Conservation (phyloP, 805 yeast species). For the Pichia californica region DNA sequence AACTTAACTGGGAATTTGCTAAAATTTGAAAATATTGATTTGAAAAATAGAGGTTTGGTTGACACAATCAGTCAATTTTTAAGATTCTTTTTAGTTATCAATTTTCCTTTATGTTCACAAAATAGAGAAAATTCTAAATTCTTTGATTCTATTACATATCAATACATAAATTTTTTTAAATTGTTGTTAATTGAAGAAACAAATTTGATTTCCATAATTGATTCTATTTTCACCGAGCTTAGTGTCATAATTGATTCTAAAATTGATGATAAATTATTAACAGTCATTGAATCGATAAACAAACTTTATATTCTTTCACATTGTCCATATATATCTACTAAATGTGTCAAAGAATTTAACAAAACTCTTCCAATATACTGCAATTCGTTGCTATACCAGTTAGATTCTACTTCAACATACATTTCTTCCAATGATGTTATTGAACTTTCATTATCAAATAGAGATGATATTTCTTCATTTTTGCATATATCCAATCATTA, state of each 20-base stretch:
- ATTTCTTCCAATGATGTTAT: neutral
- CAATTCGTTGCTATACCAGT: neutral
- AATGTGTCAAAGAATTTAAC: neutral
- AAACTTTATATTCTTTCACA: slow-evolving; percentile 7
- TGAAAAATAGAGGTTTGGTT: neutral
- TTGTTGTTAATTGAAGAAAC: slow-evolving; percentile 12
- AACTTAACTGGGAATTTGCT: slow-evolving; percentile 2
- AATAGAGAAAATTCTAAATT: slow-evolving; percentile 7
- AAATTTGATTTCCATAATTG: slow-evolving; percentile 16
- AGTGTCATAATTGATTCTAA: neutral
- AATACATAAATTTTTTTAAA: slow-evolving; percentile 15
- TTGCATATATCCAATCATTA: slow-evolving; percentile 2
- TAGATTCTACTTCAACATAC: neutral
- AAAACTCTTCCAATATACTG: neutral
- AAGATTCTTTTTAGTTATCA: slow-evolving; percentile 6
- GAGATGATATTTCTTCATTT: neutral
- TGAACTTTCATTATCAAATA: neutral
- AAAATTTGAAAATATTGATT: neutral
- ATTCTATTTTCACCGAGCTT: slow-evolving; percentile 16
- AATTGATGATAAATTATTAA: neutral
- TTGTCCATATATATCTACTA: neutral
- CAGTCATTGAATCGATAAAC: slow-evolving; percentile 4
- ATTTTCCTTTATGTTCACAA: slow-evolving; percentile 6
- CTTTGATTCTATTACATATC: slow-evolving; percentile 19
- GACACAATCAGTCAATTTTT: slow-evolving; percentile 5